Evolutionary conservation across 202 grass and related monocot genomes (phyloP).

Genomic region (Digitaria exilis): DNA sequence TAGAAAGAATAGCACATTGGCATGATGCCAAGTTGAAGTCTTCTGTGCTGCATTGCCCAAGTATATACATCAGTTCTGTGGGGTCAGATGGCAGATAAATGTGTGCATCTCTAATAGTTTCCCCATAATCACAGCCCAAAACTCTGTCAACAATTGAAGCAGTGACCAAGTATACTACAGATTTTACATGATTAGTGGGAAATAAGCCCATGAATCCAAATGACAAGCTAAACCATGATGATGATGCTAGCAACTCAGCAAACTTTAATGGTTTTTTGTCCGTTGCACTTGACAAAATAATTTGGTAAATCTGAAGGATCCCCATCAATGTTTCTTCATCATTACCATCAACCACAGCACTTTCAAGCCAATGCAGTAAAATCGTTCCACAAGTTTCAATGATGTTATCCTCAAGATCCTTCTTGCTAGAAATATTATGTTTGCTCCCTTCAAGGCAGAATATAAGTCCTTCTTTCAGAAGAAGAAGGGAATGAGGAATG

Average conservation of each 20-base stretch:
- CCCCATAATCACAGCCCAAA: slow-evolving; percentile 70
- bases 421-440: slow-evolving; percentile 41
- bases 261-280: slow-evolving; percentile 51
- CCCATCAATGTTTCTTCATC: slow-evolving; percentile 70
- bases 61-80: slow-evolving; percentile 74
- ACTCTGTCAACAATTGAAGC: slow-evolving; percentile 71
- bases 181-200: slow-evolving; percentile 76
- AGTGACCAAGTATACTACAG: slow-evolving; percentile 69
- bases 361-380: slow-evolving; percentile 75
- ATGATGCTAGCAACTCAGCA: slow-evolving; percentile 63
- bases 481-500: slow-evolving; percentile 66
- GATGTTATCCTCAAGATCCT: slow-evolving; percentile 67
- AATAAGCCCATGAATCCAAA: slow-evolving; percentile 91
- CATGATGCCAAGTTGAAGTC: slow-evolving; percentile 81
- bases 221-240: slow-evolving; percentile 88
- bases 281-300: slow-evolving; percentile 73
- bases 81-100: slow-evolving; percentile 78
- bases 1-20: slow-evolving; percentile 77
- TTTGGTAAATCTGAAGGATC: slow-evolving; percentile 84
- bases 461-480: slow-evolving; percentile 78
- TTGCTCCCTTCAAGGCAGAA: slow-evolving; percentile 60
- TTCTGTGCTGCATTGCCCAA: slow-evolving; percentile 68
- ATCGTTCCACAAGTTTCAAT: slow-evolving; percentile 68
- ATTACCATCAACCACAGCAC: slow-evolving; percentile 56
- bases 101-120: slow-evolving; percentile 83